phyloP scores from a whole-genome alignment of 345 rosid species.

The sweet orange (Citrus sinensis) region DNA sequence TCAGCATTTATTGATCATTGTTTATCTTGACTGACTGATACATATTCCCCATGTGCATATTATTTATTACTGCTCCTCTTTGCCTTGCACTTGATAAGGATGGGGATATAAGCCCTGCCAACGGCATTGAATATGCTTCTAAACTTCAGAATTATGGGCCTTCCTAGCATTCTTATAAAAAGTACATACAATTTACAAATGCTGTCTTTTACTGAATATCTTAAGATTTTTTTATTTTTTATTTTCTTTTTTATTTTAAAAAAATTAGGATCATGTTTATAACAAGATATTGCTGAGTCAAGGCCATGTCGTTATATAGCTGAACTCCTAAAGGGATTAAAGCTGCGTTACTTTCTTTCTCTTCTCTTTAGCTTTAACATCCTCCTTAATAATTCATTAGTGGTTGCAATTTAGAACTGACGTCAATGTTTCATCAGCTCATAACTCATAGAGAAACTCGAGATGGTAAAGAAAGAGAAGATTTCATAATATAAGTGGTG shows the following conservation, averaged over 20 bases:
- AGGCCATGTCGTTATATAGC: background rate
- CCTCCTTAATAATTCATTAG: background rate
- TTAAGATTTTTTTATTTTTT: background rate
- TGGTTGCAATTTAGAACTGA: background rate
- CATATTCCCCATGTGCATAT: slow-evolving; percentile 36
- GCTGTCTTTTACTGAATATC: background rate
- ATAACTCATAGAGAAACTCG: background rate
- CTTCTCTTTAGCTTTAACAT: background rate
- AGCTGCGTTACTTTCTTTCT: background rate
- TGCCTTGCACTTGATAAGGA: slow-evolving; percentile 11
- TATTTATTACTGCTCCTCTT: slow-evolving; percentile 31
- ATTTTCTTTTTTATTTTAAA: background rate
- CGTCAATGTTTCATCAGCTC: background rate
- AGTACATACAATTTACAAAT: background rate
- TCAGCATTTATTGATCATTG: slow-evolving; percentile 26
- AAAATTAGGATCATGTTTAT: background rate
- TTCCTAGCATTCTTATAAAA: background rate
- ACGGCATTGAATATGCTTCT: slow-evolving; percentile 16
- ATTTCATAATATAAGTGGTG: background rate
- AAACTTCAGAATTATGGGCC: background rate
- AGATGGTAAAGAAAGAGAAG: background rate
- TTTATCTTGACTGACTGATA: slow-evolving; percentile 10
- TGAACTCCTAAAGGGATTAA: background rate
- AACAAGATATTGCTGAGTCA: background rate
- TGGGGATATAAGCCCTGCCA: background rate